Conservation (phyloP, 148 eudicot genomes). For the Cornus kousa region DNA sequence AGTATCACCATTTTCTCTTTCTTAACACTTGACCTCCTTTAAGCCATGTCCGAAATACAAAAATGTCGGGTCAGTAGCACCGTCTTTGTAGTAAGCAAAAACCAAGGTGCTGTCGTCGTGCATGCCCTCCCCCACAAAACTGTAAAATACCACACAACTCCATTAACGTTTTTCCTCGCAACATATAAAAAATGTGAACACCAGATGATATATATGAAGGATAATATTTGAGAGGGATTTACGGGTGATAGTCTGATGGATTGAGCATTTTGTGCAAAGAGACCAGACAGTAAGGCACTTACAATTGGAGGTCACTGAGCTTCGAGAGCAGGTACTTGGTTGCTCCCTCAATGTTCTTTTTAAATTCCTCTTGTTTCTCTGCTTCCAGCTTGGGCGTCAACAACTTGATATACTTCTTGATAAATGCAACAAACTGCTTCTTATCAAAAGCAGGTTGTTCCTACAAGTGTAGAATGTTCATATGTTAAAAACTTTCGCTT, state of each 20-base stretch:
- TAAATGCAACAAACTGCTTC: slow-evolving; percentile 51
- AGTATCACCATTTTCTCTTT: slow-evolving; percentile 19
- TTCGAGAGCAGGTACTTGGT: slow-evolving; percentile 42
- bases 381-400: slow-evolving; percentile 50
- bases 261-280: too few species aligned
- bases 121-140: slow-evolving; percentile 80
- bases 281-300: slow-evolving; percentile 13
- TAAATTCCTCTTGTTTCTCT: slow-evolving; percentile 43
- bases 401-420: slow-evolving; percentile 59
- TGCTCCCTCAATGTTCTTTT: slow-evolving; percentile 42
- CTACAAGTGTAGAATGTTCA: slow-evolving; percentile 13
- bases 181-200: too few species aligned
- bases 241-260: too few species aligned
- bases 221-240: neutral
- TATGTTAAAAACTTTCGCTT: neutral
- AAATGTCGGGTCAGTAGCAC: slow-evolving; percentile 69
- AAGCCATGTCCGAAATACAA: slow-evolving; percentile 58
- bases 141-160: slow-evolving; percentile 13
- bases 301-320: slow-evolving; percentile 53
- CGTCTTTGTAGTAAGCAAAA: slow-evolving; percentile 74
- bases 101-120: slow-evolving; percentile 49
- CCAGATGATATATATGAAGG: neutral
- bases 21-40: slow-evolving; percentile 65
- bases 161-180: neutral
- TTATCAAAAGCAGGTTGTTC: slow-evolving; percentile 66